A percentile compares a stretch with the other conserved stretches of the same genome.
phyloP scores from a whole-genome alignment of 805 yeast genomes.

The Monosporozyma aquatica region DNA sequence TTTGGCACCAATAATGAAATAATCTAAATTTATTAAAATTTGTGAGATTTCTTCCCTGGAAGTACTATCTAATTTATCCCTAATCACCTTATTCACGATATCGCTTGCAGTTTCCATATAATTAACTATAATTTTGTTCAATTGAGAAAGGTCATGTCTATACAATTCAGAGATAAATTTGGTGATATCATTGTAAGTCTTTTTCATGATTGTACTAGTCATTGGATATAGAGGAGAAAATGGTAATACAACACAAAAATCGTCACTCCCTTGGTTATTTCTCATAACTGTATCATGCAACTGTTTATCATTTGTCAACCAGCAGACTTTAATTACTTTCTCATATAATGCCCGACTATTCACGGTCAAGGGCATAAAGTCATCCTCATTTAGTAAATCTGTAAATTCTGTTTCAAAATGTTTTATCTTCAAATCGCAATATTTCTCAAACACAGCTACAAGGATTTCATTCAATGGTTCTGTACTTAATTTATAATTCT shows the following conservation, averaged over 20 bases:
- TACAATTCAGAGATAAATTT: conserved; percentile 57
- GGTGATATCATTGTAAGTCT: conserved; percentile 54
- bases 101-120: conserved; percentile 58
- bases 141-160: conserved; percentile 50
- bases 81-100: conserved; percentile 56
- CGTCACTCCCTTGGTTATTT: conserved; percentile 9
- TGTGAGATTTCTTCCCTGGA: conserved; percentile 89
- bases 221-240: conserved; percentile 84
- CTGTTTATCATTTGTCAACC: conserved; percentile 50
- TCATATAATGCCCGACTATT: conserved; percentile 51
- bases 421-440: conserved; percentile 44
- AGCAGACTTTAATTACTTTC: conserved; percentile 53
- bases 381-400: conserved; percentile 62
- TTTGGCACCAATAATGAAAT: conserved; percentile 65
- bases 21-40: conserved; percentile 78
- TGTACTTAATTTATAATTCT: conserved; percentile 55
- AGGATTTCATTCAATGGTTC: conserved; percentile 54
- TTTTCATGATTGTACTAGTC: conserved; percentile 66
- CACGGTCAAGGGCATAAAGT: conserved; percentile 78
- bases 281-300: conserved; percentile 6
- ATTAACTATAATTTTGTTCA: conserved; percentile 49
- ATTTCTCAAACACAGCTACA: conserved; percentile 48
- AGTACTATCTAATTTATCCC: conserved; percentile 52
- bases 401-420: conserved; percentile 55
- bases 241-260: conserved; percentile 62